Conservation (phyloP, 2,329 filamentous ascomycete species). For the Aspergillus sp. region DNA sequence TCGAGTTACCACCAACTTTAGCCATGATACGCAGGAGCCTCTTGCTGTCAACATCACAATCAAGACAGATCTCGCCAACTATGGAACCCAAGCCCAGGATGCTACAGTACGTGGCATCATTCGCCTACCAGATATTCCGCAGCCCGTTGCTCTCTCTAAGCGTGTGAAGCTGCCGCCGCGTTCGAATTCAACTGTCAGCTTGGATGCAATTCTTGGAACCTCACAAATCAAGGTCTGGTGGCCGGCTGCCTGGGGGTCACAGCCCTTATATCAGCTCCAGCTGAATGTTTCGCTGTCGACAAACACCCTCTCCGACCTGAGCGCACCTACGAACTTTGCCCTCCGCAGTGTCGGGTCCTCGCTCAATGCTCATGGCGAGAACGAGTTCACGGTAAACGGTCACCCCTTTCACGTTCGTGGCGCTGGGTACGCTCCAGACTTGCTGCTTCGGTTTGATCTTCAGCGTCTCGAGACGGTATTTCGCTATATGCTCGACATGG, state of each 20-base stretch:
- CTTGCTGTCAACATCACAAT: constrained; percentile 37
- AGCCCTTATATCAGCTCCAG: constrained; percentile 51
- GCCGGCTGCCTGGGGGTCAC: constrained; percentile 60
- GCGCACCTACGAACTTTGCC: constrained; percentile 46
- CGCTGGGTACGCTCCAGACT: constrained; percentile 60
- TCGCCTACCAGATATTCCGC: constrained; percentile 11
- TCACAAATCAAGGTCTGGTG: constrained; percentile 60
- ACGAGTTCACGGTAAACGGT: constrained; percentile 56
- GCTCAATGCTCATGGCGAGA: constrained; percentile 56
- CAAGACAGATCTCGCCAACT: constrained; percentile 33
- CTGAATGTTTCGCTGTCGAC: constrained; percentile 28
- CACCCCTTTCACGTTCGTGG: constrained; percentile 61
- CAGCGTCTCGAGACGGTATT: constrained; percentile 51
- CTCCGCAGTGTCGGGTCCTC: constrained; percentile 55
- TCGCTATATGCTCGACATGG: constrained; percentile 58
- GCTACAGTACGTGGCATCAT: constrained; percentile 26
- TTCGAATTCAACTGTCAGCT: constrained; percentile 39
- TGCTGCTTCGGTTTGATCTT: constrained; percentile 60
- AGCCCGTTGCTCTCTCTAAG: constrained; percentile 27
- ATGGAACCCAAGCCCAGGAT: constrained; percentile 20
- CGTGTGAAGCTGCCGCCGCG: constrained; percentile 39
- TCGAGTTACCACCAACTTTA: constrained; percentile 44
- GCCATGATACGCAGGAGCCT: constrained; percentile 28
- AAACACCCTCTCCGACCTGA: constrained; percentile 33
- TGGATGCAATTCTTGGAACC: constrained; percentile 41